These are phyloP conservation scores for Hibiscus syriacus DNA, from an alignment of 345 rosid species.

Conservation along the genomic window DNA sequence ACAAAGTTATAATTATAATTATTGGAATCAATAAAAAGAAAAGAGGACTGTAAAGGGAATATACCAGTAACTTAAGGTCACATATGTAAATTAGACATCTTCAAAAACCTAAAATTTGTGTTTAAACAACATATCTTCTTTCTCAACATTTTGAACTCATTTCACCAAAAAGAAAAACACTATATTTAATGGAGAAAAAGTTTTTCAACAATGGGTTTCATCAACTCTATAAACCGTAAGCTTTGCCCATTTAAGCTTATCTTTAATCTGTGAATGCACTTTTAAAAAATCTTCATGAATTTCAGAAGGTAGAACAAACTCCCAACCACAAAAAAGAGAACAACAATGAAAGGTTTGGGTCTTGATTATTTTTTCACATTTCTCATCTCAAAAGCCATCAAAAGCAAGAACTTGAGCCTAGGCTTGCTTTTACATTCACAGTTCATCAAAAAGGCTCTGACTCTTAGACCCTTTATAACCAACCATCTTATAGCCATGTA, in stretches of 20 bases:
- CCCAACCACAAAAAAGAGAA: not conserved
- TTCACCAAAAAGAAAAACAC: too few relatives aligned
- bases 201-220: too few relatives aligned
- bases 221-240: too few relatives aligned
- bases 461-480: slow-evolving; percentile 21
- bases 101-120: too few relatives aligned
- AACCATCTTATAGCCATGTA: slow-evolving; percentile 32
- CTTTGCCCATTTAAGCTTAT: not conserved
- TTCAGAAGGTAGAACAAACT: not conserved
- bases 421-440: slow-evolving; percentile 32
- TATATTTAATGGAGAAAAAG: too few relatives aligned
- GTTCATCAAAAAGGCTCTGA: slow-evolving; percentile 32
- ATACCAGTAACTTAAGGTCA: too few relatives aligned
- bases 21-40: too few relatives aligned
- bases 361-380: slow-evolving; percentile 17
- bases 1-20: too few relatives aligned
- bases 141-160: too few relatives aligned
- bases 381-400: slow-evolving; percentile 22
- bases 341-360: not conserved
- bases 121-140: too few relatives aligned
- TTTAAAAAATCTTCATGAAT: not conserved
- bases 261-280: not conserved
- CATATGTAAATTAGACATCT: too few relatives aligned
- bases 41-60: too few relatives aligned
- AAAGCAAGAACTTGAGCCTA: slow-evolving; percentile 20